Base-by-base conservation (phyloP, 2,329 filamentous ascomycete species). In the Aspergillus sojae region DNA sequence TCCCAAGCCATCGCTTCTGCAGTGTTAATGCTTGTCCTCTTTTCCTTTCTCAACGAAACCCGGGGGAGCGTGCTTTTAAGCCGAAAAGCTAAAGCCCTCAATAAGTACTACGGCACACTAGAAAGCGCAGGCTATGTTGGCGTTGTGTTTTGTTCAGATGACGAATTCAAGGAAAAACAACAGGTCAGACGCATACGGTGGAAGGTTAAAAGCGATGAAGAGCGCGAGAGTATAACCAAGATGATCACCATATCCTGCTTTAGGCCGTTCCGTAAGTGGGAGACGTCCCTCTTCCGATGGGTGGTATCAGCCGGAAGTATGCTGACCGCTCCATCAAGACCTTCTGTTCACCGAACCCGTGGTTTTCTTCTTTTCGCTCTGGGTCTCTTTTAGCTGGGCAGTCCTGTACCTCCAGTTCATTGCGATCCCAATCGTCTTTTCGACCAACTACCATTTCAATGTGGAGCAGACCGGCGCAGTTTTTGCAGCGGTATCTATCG, bases 301-400 rank as follows among this genome's bases (percentile, higher is more conserved):
- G 34, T 12, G 26, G 11, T 46, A n/a, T 19, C 9, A 16, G 14
- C 4, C 4, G 19, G 58, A 43, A 39, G 3, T 19, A 34, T 39
- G 32, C 57, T 57, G 54, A 61, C 43, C 32, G 5, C 11, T n/a
- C 32, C 21, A 14, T 36, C 9, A 65, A 76, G 77, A 79, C 60
- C 68, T 90, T 78, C 77, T 89, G 19, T 71, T 86, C 23, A 80
- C 82, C 0, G 87, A 89, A 67, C 86, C 86, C 11, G 88, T 90
- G 58, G 82, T 88, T 1, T 80, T 81, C 2, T 84, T 86, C 80
- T 96, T 96, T 79, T 92, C 89, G 0, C 82, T 95, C 0, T 96
- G 93, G 93, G 89, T 92, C 1, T 84, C 91, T 0, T 96, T 96
- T 73, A 88, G 89, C 14, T 96, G 93, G 93, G 91, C 89, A 0